Percentiles rank a stretch among this genome's conserved stretches.
Evolutionary conservation across 2,329 filamentous ascomycete species (phyloP).

Genomic region (Blastomyces gilchristii): DNA sequence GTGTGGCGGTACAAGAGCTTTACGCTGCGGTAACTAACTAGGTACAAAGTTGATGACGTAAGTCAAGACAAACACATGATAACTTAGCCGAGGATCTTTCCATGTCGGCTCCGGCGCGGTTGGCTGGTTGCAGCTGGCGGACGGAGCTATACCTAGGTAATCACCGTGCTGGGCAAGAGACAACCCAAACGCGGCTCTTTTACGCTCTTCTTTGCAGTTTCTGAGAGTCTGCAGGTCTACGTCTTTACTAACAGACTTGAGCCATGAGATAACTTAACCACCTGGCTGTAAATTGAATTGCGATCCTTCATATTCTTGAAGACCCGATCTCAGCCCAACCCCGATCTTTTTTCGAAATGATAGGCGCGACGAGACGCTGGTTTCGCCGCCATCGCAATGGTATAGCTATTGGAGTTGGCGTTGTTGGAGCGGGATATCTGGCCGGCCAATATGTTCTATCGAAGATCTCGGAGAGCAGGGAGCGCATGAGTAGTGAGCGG

Average conservation of each 20-base stretch:
- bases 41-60: no score
- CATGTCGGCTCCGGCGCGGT: not conserved
- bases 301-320: not conserved
- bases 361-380: slow-evolving; percentile 74
- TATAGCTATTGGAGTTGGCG: slow-evolving; percentile 75
- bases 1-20: no score
- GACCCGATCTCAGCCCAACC: not conserved
- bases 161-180: not conserved
- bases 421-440: slow-evolving; percentile 82
- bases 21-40: no score
- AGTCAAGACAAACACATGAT: not conserved
- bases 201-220: not conserved
- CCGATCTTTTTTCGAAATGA: slow-evolving; percentile 38
- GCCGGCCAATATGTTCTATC: slow-evolving; percentile 84
- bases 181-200: not conserved
- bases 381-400: slow-evolving; percentile 82
- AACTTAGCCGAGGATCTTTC: slow-evolving; percentile 1
- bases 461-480: slow-evolving; percentile 85
- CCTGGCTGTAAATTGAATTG: not conserved
- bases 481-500: slow-evolving; percentile 92
- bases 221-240: not conserved
- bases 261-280: not conserved
- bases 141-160: no score
- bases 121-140: not conserved
- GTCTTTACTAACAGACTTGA: not conserved